A percentile compares a stretch with the other conserved stretches of the same genome.
Conservation (phyloP, 352 stramenopile genomes). For the Phytophthora vignae region DNA sequence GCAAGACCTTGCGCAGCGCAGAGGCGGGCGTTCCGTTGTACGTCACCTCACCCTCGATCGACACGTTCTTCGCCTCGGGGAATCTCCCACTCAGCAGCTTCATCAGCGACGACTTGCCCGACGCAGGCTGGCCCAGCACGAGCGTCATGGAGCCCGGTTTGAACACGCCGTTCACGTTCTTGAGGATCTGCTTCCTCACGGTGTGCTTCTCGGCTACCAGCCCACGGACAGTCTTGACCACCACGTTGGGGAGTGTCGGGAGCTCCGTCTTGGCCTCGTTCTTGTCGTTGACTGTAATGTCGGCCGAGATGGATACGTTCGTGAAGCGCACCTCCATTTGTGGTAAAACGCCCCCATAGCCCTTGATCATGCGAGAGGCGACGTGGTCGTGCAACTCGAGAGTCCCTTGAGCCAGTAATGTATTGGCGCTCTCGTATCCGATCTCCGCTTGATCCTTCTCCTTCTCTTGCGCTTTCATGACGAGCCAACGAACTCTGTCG, state of each 20-base stretch:
- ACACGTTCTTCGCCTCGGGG: slow-evolving; percentile 13
- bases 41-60: slow-evolving; percentile 16
- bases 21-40: slow-evolving; percentile 13
- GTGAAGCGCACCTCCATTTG: slow-evolving; percentile 15
- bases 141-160: slow-evolving; percentile 21
- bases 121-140: slow-evolving; percentile 23
- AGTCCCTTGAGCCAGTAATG: slow-evolving; percentile 7
- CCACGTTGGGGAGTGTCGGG: slow-evolving; percentile 12
- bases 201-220: slow-evolving; percentile 4
- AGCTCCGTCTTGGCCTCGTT: slow-evolving; percentile 13
- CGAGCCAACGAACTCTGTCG: neutral
- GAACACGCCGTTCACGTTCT: slow-evolving; percentile 21
- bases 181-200: slow-evolving; percentile 16
- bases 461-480: neutral
- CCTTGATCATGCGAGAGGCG: slow-evolving; percentile 15
- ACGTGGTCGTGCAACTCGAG: slow-evolving; percentile 21
- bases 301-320: slow-evolving; percentile 16
- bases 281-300: slow-evolving; percentile 17
- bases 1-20: slow-evolving; percentile 6
- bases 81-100: slow-evolving; percentile 28
- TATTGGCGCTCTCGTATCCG: slow-evolving; percentile 3
- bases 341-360: neutral
- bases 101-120: slow-evolving; percentile 31
- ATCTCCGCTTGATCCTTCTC: neutral
- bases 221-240: slow-evolving; percentile 4